phyloP scores from a whole-genome alignment of 257 asterid species.

The Leonotis leonurus region DNA sequence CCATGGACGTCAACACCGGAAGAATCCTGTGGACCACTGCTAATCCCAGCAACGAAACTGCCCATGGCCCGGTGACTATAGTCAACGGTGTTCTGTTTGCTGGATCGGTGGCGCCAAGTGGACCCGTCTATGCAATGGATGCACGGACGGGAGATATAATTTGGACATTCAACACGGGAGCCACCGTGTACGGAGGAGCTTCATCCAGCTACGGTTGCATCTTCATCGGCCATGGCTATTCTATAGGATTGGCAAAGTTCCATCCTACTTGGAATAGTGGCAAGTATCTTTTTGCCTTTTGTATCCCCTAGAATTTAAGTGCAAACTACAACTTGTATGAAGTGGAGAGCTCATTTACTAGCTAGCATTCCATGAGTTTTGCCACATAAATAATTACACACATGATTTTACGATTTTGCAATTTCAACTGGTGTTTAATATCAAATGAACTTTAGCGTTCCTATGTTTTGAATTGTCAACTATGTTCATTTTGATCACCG shows the following conservation, averaged over 20 bases:
- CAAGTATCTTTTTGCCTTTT: slow-evolving; percentile 57
- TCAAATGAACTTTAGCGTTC: too few relatives aligned
- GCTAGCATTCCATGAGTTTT: too few relatives aligned
- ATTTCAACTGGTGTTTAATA: too few relatives aligned
- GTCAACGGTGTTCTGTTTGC: slow-evolving; percentile 60
- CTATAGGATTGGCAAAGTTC: slow-evolving; percentile 42
- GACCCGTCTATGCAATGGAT: slow-evolving; percentile 64
- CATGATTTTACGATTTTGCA: too few relatives aligned
- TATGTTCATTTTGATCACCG: too few relatives aligned
- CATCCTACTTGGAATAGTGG: slow-evolving; percentile 79
- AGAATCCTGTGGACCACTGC: slow-evolving; percentile 68
- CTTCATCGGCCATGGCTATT: slow-evolving; percentile 64
- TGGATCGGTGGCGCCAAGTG: slow-evolving; percentile 57
- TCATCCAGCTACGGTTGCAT: slow-evolving; percentile 68
- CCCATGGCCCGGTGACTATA: slow-evolving; percentile 61
- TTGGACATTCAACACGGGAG: slow-evolving; percentile 53
- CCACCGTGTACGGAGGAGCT: slow-evolving; percentile 73
- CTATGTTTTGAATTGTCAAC: too few relatives aligned
- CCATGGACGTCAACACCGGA: slow-evolving; percentile 63
- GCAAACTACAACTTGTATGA: too few relatives aligned
- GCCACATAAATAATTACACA: too few relatives aligned
- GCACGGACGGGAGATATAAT: slow-evolving; percentile 47
- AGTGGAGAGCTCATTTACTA: too few relatives aligned
- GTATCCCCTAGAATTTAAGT: slow-evolving; percentile 28
- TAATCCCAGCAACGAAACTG: slow-evolving; percentile 58